Conservation (phyloP, 208 protist species). For the Plasmodiophora brassicae region DNA sequence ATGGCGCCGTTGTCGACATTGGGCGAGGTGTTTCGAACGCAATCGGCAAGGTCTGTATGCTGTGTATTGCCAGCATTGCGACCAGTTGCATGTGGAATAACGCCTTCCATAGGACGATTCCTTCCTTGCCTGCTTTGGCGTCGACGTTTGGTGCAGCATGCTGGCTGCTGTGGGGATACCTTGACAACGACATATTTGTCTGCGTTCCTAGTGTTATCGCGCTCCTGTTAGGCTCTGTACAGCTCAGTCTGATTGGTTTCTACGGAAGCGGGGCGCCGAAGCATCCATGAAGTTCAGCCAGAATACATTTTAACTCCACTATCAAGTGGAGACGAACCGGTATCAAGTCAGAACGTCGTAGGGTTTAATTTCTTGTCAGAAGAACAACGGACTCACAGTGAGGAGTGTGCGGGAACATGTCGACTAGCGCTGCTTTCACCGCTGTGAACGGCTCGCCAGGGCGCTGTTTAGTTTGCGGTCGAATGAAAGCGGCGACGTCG, state of each 20-base stretch:
- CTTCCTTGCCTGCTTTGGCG: not conserved
- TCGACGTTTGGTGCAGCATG: conserved; percentile 1
- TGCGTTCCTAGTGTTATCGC: not conserved
- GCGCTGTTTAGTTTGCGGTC: not conserved
- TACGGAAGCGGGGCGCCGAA: too few species aligned
- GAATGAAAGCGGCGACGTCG: conserved; percentile 29
- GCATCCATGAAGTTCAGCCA: too few species aligned
- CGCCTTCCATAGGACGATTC: not conserved
- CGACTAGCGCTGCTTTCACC: not conserved
- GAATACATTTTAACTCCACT: too few species aligned
- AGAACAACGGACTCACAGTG: conserved; percentile 43
- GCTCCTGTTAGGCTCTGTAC: not conserved
- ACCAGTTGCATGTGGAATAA: not conserved
- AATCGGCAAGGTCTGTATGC: not conserved
- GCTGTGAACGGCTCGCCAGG: conserved; percentile 33
- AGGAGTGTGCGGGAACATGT: conserved; percentile 53
- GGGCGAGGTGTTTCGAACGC: not conserved
- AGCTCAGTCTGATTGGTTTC: not conserved
- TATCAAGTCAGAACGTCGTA: too few species aligned
- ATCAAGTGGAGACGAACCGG: too few species aligned
- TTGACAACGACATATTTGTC: conserved; percentile 9
- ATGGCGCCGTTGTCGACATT: conserved; percentile 12
- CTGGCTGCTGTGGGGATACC: conserved; percentile 14
- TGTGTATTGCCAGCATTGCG: not conserved
- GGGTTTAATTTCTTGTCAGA: not conserved